phyloP scores from a whole-genome alignment of 306 rosid genomes.

The Acacia melanoxylon region DNA sequence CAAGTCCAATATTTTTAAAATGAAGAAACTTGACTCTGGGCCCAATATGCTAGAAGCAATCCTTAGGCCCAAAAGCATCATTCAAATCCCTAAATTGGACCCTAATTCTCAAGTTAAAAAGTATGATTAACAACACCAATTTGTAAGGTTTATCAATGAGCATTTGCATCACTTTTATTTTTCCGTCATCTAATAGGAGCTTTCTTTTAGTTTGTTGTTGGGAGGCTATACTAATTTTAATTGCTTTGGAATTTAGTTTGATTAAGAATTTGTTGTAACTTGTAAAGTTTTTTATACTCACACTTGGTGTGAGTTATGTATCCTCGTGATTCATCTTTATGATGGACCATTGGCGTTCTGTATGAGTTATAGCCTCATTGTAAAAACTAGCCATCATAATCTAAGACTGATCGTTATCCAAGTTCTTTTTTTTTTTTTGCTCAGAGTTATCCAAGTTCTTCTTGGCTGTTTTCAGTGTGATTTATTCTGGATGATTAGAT shows the following conservation, averaged over 20 bases:
- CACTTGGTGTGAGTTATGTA: slow-evolving; percentile 8
- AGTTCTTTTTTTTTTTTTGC: too few species aligned
- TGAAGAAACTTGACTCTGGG: neutral
- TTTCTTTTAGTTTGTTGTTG: neutral
- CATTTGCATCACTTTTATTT: too few species aligned
- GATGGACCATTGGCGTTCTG: slow-evolving; percentile 11
- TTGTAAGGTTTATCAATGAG: neutral
- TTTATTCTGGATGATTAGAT: slow-evolving; percentile 13
- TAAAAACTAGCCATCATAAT: slow-evolving; percentile 14
- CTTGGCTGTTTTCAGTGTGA: slow-evolving; percentile 6
- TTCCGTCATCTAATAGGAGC: neutral
- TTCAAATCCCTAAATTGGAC: neutral
- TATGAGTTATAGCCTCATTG: slow-evolving; percentile 7
- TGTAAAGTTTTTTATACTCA: neutral
- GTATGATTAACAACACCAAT: neutral
- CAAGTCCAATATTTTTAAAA: neutral
- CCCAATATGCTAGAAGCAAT: neutral
- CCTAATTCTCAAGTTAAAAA: neutral
- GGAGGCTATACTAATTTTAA: neutral
- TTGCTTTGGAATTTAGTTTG: neutral
- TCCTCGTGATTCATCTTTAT: slow-evolving; percentile 18
- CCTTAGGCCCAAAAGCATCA: neutral
- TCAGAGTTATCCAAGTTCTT: slow-evolving; percentile 1
- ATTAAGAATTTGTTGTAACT: neutral
- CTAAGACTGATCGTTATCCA: slow-evolving; percentile 21